A percentile compares a stretch with the other conserved stretches of the same genome.
These are phyloP conservation scores for Tricladium varicosporioides DNA, from an alignment of 2,329 filamentous ascomycete genomes.

Conservation along the genomic window DNA sequence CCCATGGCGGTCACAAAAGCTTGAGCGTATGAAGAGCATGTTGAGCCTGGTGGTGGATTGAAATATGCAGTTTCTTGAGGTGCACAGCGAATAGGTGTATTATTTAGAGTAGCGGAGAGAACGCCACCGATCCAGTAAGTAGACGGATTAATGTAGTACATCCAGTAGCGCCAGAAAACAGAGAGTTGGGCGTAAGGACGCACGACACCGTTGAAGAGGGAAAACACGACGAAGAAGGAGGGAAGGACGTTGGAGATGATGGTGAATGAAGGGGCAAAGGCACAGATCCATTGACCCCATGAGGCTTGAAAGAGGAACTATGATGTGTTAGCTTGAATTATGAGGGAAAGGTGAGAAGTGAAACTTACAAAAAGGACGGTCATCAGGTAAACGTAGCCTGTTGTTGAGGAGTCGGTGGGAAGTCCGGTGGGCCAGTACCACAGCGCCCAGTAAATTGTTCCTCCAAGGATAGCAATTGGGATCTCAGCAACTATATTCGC, in stretches of 20 bases:
- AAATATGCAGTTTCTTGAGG: slow-evolving; percentile 58
- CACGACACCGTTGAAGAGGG: slow-evolving; percentile 72
- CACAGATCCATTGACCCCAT: slow-evolving; percentile 84
- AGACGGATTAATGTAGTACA: too few species aligned
- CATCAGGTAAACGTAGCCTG: slow-evolving; percentile 79
- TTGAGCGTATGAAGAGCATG: slow-evolving; percentile 63
- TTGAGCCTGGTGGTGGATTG: slow-evolving; percentile 60
- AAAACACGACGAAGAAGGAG: slow-evolving; percentile 52
- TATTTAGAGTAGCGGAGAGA: slow-evolving; percentile 59
- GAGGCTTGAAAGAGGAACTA: slow-evolving; percentile 67
- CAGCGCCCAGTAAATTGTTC: slow-evolving; percentile 66
- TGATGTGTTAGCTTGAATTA: not conserved
- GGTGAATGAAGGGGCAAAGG: slow-evolving; percentile 76
- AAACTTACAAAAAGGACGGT: slow-evolving; percentile 59
- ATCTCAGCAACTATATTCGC: slow-evolving; percentile 73
- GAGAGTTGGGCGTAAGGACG: slow-evolving; percentile 64
- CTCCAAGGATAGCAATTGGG: slow-evolving; percentile 63
- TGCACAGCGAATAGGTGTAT: slow-evolving; percentile 48
- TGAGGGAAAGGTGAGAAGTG: not conserved
- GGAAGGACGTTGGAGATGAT: slow-evolving; percentile 64
- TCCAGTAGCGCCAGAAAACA: slow-evolving; percentile 56
- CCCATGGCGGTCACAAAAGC: slow-evolving; percentile 50
- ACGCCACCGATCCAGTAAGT: slow-evolving; percentile 58
- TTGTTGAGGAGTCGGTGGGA: slow-evolving; percentile 59
- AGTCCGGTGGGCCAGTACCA: slow-evolving; percentile 79